Evolutionary conservation across 176 grass and related monocot genomes (phyloP).

Genomic region (Triticum timopheevii): DNA sequence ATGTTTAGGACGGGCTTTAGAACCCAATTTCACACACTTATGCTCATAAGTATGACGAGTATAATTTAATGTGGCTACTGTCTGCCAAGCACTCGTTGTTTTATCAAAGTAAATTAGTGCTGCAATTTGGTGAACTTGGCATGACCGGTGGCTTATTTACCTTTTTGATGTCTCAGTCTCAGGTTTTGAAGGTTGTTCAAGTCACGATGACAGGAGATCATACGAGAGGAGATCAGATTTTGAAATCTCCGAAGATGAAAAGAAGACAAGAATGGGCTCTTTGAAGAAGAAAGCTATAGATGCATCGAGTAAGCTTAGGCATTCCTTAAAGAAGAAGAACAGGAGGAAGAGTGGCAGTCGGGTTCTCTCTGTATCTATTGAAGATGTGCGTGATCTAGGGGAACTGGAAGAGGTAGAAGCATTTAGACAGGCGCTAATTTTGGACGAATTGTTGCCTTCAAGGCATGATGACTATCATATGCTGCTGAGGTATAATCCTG

Average conservation of each 20-base stretch:
- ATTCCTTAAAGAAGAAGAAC: slow-evolving; percentile 85
- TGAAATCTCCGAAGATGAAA: slow-evolving; percentile 94
- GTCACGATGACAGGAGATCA: slow-evolving; percentile 62
- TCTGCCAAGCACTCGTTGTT: not conserved
- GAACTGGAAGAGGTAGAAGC: slow-evolving; percentile 78
- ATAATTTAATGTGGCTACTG: not conserved
- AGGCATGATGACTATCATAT: slow-evolving; percentile 99
- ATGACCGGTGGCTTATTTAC: not conserved
- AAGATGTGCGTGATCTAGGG: slow-evolving; percentile 83
- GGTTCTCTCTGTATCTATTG: slow-evolving; percentile 90
- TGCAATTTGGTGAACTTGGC: not conserved
- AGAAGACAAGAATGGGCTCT: slow-evolving; percentile 81
- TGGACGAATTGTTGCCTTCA: slow-evolving; percentile 76
- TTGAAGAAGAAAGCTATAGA: slow-evolving; percentile 95
- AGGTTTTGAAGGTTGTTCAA: slow-evolving; percentile 84
- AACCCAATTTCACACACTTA: slow-evolving; percentile 11
- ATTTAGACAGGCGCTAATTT: slow-evolving; percentile 70
- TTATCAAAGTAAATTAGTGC: not conserved
- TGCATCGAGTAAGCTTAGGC: slow-evolving; percentile 82
- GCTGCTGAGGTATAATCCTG: slow-evolving; percentile 65
- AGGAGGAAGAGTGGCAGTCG: slow-evolving; percentile 67
- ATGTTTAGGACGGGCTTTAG: not conserved
- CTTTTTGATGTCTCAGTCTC: slow-evolving; percentile 17
- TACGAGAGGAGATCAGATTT: slow-evolving; percentile 67
- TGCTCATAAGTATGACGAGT: not conserved